These are phyloP conservation scores for Pythium guiyangense DNA, from an alignment of 352 stramenopile genomes.

Conservation along the genomic window DNA sequence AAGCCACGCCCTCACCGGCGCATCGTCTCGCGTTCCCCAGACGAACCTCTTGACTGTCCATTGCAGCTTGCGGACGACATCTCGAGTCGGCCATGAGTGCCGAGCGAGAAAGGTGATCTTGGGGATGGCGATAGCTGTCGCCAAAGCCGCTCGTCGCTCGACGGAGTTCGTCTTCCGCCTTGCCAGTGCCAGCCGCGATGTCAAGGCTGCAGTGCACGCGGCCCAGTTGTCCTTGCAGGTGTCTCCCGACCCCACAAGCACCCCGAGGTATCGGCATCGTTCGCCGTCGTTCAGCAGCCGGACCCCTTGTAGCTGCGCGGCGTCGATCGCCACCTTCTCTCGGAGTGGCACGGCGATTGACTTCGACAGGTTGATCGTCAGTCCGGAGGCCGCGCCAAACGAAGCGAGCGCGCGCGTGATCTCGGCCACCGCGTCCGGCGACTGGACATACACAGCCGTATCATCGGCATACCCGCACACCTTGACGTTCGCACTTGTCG, in stretches of 20 bases:
- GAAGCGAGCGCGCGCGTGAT: neutral
- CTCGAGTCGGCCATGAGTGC: neutral
- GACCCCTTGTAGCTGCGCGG: neutral
- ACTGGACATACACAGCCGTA: constrained; percentile 9
- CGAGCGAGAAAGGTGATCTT: neutral
- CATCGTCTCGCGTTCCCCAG: neutral
- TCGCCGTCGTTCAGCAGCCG: neutral
- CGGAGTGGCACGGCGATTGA: neutral
- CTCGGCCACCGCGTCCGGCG: neutral
- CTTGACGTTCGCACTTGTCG: neutral
- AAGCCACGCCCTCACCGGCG: neutral
- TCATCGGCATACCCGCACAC: constrained; percentile 20
- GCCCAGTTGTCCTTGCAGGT: neutral
- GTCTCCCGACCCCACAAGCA: neutral
- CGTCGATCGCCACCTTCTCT: neutral
- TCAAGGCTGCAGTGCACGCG: neutral
- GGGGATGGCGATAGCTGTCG: neutral
- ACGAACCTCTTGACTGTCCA: neutral
- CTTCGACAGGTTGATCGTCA: neutral
- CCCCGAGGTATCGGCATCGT: neutral
- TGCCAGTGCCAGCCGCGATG: neutral
- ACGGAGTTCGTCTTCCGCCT: neutral
- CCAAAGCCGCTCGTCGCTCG: neutral
- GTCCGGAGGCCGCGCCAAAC: neutral
- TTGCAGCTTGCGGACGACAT: neutral